Evolutionary conservation across 768 basidiomycete genomes (phyloP), one percentile per base, ranked within the genome.

Genomic region (Leccinum fibrillosum): DNA sequence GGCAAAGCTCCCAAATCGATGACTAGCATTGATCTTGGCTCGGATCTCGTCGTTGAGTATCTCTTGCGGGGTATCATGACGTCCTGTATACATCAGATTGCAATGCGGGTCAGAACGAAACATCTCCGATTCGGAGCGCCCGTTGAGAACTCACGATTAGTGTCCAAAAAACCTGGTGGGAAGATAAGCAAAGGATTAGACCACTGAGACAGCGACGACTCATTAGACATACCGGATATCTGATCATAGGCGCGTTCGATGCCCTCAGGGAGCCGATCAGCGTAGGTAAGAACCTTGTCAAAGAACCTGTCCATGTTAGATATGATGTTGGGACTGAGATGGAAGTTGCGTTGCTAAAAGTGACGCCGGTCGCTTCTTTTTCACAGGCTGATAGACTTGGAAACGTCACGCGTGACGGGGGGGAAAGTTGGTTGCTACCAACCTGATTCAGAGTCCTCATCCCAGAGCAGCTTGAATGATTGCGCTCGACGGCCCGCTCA

Each of bases 1-100:
- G 0, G 95, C 94, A 72, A 98, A 99, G 62, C 88, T 91, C 23
- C 82, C 68, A 73, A 92, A 98, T 28, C 95, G 84, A 75, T 99
- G 97, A 12, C 78, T 73, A 0, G 81, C 81, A 55, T 86, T 85
- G 67, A 98, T 97, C 69, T 84, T 79, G 2, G 83, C 82, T 23
- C 94, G 79, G 62, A 90, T 76, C 63, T 82, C 76, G 68, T 97
- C 94, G 59, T 83, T 76, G 10, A 73, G 78, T 60, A 82, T 85
- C 71, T 93, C 94, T 56, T 86, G 76, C 0, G 86, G 85, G 51
- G 83, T 83, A 65, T 94, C 89, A 67, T 94, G 92, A 37, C 90
- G 85, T 51, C 83, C 73, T 79, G 57, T 8, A 32, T 5, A 51
- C 4, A 15, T 12, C 35, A 2, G 4, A 42, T n/a, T 12, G 12